Percentiles rank a stretch among this genome's conserved stretches.
These are phyloP conservation scores for Globisporangium splendens DNA, from an alignment of 352 stramenopile species.

Conservation along the genomic window DNA sequence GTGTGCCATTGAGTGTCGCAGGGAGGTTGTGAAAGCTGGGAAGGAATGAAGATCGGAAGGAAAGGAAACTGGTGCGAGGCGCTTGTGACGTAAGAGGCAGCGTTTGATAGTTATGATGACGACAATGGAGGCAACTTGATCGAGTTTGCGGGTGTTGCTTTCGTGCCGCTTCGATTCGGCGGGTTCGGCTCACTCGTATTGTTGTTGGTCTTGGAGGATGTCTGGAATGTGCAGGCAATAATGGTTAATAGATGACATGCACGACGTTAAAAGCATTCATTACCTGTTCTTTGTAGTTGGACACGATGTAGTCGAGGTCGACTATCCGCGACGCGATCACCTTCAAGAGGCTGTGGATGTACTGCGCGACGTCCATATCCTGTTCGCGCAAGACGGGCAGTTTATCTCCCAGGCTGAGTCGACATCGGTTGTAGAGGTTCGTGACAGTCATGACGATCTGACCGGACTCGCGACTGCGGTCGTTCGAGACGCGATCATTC, in stretches of 20 bases:
- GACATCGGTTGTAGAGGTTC: slow-evolving; percentile 89
- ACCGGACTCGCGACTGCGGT: slow-evolving; percentile 80
- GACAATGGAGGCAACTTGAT: slow-evolving; percentile 12
- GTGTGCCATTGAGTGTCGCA: too few species aligned
- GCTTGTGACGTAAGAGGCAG: background rate
- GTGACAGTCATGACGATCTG: slow-evolving; percentile 89
- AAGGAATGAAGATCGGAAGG: too few species aligned
- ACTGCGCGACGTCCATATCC: slow-evolving; percentile 69
- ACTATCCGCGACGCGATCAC: slow-evolving; percentile 77
- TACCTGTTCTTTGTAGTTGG: slow-evolving; percentile 66
- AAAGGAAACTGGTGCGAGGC: too few species aligned
- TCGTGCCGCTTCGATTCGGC: slow-evolving; percentile 1
- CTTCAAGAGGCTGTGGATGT: slow-evolving; percentile 74
- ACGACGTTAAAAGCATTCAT: background rate
- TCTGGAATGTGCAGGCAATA: background rate
- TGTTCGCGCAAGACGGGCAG: slow-evolving; percentile 69
- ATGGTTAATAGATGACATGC: background rate
- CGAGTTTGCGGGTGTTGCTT: background rate
- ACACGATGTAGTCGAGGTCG: slow-evolving; percentile 84
- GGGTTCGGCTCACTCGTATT: background rate
- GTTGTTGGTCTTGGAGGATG: slow-evolving; percentile 7
- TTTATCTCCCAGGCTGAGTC: slow-evolving; percentile 66
- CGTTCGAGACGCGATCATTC: slow-evolving; percentile 73
- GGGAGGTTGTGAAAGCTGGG: too few species aligned
- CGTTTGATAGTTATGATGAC: slow-evolving; percentile 2